Evolutionary conservation across 2,329 filamentous ascomycete genomes (phyloP), one percentile per base, ranked within the genome.

Genomic region (Chaetomium sp.): DNA sequence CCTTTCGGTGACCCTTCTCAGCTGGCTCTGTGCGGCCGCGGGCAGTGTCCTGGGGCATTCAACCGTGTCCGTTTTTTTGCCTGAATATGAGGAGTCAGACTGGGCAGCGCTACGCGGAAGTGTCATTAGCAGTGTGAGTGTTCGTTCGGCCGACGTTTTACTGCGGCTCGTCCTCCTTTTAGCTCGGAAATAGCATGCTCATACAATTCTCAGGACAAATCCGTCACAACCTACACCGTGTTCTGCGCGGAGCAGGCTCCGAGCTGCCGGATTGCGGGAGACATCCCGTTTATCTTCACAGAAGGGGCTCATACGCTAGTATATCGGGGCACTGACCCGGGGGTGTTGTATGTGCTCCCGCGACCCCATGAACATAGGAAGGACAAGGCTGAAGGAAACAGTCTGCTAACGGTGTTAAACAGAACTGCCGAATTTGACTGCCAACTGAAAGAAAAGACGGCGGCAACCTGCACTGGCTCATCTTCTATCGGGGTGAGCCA

Each of bases 401-500:
- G 27, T n/a, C 12, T 37, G 36, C 57, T 59, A 27, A 53, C 56
- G 38, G 10, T 10, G 3, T 32, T 1, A 33, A n/a, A 10, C 59
- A 78, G 75, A 49, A 77, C 72, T 34, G 74, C 73, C 41, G 67
- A 75, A 48, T 67, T 79, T 12, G 71, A 68, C 52, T 79, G 76
- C 63, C 66, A 68, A 12, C 66, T 78, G 32, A 63, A 69, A 19
- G 74, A 70, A 32, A 74, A 68, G 5, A 76, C 74, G 4, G 70
- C 68, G 8, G 76, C 76, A 14, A 75, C 72, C 5, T 79, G 76
- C 59, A 77, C 74, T 0, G 76, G 76, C 19, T 77, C 75, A 59
- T 76, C 76, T 2, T 77, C 75, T 49, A 72, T 71, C 52, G 70
- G 69, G 42, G 62, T 70, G 5, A 69, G 69, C 48, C 74, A 72